Evolutionary conservation across 495 filamentous ascomycete species (phyloP).

Genomic region (Bacidia gigantensis): DNA sequence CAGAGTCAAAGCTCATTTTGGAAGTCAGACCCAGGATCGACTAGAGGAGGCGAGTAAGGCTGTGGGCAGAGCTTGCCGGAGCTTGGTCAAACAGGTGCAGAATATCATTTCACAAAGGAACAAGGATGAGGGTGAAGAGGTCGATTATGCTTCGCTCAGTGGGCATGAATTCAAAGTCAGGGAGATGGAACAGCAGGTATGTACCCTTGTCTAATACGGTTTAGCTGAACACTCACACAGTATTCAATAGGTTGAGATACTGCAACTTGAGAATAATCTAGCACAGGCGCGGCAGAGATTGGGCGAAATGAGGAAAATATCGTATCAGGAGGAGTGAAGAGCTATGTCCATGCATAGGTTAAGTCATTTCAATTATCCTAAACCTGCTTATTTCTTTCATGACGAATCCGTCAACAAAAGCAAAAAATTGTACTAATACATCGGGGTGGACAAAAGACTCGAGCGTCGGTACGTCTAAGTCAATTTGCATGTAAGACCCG

Average conservation of each 20-base stretch:
- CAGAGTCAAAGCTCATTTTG: slow-evolving; percentile 93
- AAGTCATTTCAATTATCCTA: neutral
- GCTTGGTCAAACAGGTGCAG: slow-evolving; percentile 86
- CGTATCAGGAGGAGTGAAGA: slow-evolving; percentile 70
- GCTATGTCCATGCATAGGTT: neutral
- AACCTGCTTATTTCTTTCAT: neutral
- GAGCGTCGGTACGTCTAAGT: too few species aligned
- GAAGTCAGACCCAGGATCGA: slow-evolving; percentile 87
- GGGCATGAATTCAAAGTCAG: slow-evolving; percentile 94
- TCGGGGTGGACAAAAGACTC: too few species aligned
- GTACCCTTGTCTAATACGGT: slow-evolving; percentile 17
- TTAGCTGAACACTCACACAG: slow-evolving; percentile 10
- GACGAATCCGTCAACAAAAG: too few species aligned
- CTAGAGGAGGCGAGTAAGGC: slow-evolving; percentile 87
- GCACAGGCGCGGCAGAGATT: slow-evolving; percentile 67
- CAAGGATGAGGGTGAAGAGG: slow-evolving; percentile 61
- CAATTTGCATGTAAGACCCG: too few species aligned
- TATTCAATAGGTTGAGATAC: slow-evolving; percentile 69
- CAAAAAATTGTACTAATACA: too few species aligned
- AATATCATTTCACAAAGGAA: slow-evolving; percentile 78
- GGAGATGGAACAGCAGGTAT: slow-evolving; percentile 99
- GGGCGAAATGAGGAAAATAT: slow-evolving; percentile 98
- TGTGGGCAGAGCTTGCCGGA: slow-evolving; percentile 75
- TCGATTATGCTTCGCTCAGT: slow-evolving; percentile 78
- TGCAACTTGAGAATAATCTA: slow-evolving; percentile 84